Base-by-base conservation (phyloP, 2,329 filamentous ascomycete species). In the Aspergillus intermedius region DNA sequence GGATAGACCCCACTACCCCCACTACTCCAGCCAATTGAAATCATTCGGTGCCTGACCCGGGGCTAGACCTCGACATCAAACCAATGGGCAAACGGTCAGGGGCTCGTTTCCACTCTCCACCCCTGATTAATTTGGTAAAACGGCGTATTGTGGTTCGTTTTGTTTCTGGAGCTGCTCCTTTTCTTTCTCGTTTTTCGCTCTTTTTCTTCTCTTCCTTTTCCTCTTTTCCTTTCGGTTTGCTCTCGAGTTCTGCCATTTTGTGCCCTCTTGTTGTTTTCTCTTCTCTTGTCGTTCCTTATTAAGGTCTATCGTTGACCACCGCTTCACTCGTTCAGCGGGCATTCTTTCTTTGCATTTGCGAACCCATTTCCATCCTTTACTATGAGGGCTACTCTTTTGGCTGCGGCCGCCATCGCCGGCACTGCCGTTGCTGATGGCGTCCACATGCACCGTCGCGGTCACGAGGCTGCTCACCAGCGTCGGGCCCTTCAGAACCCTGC, bases 321-420 rank as follows among this genome's bases (percentile, higher is more conserved):
- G 64, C 63, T 63, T 68, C 60, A 71, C 68, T 63, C 87, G 71
- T 89, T 91, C 75, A 90, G 87, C 87, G 86, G 87, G 81, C 84
- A 83, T 76, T 87, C 83, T 73, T 86, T 58, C 50, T 47, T 53
- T 45, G 10, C 15, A 53, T 55, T 49, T 51, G 63, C 51, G 52
- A 47, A 51, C 47, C 46, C 54, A 45, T 57, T 43, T 49, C 49
- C 43, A 48, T 25, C 46, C 50, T 54, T 66, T 74, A 86, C 65
- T 39, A 93, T 93, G 88, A 93, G 87, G 85, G 82, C 78, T 64
- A 77, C 78, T 64, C 68, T 86, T 64, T 70, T 87, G 61, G 80
- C 84, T 56, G 75, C 74, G 53, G 76, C 74, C 52, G 72, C 71
- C 50, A 60, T 77, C 43, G 66, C 77, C 55, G 73, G 74, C 59